phyloP scores from a whole-genome alignment of 208 protist species.

The Polymyxa betae region DNA sequence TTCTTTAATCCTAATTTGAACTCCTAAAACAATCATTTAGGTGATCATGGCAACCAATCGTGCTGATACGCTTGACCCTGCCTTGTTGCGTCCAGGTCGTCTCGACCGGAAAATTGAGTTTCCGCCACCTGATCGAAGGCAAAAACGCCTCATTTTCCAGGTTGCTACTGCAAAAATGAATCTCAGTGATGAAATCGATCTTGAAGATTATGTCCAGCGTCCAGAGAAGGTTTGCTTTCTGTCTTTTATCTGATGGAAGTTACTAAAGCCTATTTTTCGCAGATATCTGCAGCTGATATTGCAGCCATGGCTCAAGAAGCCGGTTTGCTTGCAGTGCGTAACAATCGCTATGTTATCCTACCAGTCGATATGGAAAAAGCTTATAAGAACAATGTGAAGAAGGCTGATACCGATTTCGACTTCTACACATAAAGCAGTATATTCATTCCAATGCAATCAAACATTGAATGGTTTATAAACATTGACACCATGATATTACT shows the following conservation, averaged over 20 bases:
- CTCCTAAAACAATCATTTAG: conserved; percentile 77
- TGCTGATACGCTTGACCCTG: conserved; percentile 98
- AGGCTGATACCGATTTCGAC: conserved; percentile 53
- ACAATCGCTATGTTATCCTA: conserved; percentile 98
- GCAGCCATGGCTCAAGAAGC: conserved; percentile 94
- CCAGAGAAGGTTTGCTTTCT: conserved; percentile 78
- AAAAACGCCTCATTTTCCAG: conserved; percentile 99
- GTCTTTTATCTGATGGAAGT: neutral
- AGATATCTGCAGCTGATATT: conserved; percentile 93
- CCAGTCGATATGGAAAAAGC: conserved; percentile 98
- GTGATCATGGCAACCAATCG: conserved; percentile 98
- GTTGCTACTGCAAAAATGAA: conserved; percentile 98
- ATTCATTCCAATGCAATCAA: no score
- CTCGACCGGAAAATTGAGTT: conserved; percentile 97
- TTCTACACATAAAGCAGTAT: conserved; percentile 54
- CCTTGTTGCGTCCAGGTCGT: conserved; percentile 95
- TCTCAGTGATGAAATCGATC: conserved; percentile 86
- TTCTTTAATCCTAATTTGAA: conserved; percentile 62
- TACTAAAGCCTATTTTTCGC: neutral
- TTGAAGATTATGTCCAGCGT: conserved; percentile 89
- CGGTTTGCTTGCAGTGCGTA: conserved; percentile 99
- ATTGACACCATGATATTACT: neutral
- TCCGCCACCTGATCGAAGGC: conserved; percentile 93
- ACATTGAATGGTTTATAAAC: no score
- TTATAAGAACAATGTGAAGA: conserved; percentile 80